Evolutionary conservation across 106 monocot genomes (phyloP).

Genomic region (Chionographis japonica): DNA sequence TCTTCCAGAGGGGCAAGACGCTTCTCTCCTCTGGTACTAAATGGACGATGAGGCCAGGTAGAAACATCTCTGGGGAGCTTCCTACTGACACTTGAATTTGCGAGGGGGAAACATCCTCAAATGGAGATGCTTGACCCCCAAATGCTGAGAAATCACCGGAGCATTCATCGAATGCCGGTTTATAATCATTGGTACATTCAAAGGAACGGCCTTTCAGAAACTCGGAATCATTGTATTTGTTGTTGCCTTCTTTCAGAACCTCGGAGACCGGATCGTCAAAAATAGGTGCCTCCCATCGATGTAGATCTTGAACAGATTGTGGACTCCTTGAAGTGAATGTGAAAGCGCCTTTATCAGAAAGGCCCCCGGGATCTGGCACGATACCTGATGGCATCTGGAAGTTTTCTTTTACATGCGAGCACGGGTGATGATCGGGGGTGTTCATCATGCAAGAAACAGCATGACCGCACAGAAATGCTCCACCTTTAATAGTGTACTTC

Average conservation of each 20-base stretch:
- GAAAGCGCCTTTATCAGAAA: conserved; percentile 7
- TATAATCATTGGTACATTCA: not conserved
- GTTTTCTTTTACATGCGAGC: conserved; percentile 11
- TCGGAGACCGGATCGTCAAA: conserved; percentile 4
- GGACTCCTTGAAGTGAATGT: conserved; percentile 13
- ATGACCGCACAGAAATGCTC: conserved; percentile 60
- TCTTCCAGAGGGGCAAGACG: conserved; percentile 55
- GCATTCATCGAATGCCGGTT: not conserved
- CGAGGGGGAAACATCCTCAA: conserved; percentile 5
- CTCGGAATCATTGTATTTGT: conserved; percentile 15
- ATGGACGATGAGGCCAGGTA: conserved; percentile 80
- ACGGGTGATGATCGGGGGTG: conserved; percentile 19
- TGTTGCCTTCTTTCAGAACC: conserved; percentile 5
- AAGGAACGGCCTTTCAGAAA: conserved; percentile 3
- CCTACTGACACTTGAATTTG: conserved; percentile 19
- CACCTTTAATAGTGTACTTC: conserved; percentile 57
- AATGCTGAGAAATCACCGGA: conserved; percentile 9
- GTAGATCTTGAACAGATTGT: conserved; percentile 10
- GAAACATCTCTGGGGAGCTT: conserved; percentile 71
- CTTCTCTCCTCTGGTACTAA: conserved; percentile 53
- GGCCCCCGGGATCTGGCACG: not conserved
- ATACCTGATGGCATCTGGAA: not conserved
- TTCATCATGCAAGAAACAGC: conserved; percentile 50
- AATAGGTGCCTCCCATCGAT: conserved; percentile 10
- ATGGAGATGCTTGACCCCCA: conserved; percentile 9